Conservation (phyloP, 1,284 basidiomycete species). For the Malassezia equina region DNA sequence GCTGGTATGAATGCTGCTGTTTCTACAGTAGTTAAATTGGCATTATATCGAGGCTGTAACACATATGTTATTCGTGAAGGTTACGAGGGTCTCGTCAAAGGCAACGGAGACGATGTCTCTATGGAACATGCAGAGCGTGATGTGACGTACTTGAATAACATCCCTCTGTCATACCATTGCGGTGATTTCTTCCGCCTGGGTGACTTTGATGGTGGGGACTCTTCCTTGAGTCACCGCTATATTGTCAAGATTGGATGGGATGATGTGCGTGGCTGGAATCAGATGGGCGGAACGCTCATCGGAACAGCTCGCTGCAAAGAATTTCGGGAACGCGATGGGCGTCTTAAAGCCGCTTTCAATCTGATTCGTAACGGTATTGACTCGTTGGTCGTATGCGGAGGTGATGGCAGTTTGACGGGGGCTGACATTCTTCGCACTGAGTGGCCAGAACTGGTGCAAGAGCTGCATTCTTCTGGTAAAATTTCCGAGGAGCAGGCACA, state of each 20-base stretch:
- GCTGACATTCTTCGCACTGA: constrained; percentile 86
- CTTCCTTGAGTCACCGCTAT: constrained; percentile 58
- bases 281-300: constrained; percentile 77
- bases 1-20: constrained; percentile 56
- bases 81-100: constrained; percentile 76
- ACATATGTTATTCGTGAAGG: constrained; percentile 62
- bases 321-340: constrained; percentile 79
- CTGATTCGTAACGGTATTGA: constrained; percentile 92
- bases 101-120: constrained; percentile 46
- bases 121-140: background rate
- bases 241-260: constrained; percentile 97
- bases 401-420: constrained; percentile 89
- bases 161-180: constrained; percentile 63
- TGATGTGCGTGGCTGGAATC: constrained; percentile 89
- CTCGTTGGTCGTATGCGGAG: constrained; percentile 89
- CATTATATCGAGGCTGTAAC: constrained; percentile 56
- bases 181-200: constrained; percentile 80
- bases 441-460: constrained; percentile 73
- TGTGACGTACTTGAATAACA: background rate
- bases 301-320: constrained; percentile 82
- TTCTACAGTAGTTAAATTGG: constrained; percentile 45
- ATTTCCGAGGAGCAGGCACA: constrained; percentile 67
- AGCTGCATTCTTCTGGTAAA: constrained; percentile 58
- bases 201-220: constrained; percentile 14
- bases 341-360: constrained; percentile 75